Evolutionary conservation across 106 monocot genomes (phyloP), one percentile per base, ranked within the genome.

Genomic region (Phalaenopsis equestris): DNA sequence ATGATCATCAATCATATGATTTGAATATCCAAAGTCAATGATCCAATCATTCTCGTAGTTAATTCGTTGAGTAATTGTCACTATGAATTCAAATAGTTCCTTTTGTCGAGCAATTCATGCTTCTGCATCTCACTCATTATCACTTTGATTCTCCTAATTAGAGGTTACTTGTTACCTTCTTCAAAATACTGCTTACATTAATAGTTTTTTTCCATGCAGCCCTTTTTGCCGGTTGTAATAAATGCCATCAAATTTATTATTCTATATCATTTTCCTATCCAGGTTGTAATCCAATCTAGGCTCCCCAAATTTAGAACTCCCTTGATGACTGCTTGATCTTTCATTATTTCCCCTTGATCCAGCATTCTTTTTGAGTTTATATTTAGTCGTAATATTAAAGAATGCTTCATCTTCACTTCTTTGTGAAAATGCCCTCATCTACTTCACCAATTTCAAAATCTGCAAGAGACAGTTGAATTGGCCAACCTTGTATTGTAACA

Each of bases 1-100:
- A 23, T 81, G 41, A 17, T 81, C 73, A 48, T 41, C 73, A n/a
- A 17, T 81, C 74, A 81, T 81, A 18, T 81, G 37, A 30, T 81
- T 81, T n/a, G 81, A 73, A n/a, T 39, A 81, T 0, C 19, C 48
- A 24, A 55, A 81, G 37, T 74, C 74, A 15, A 74, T 18, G 37
- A 73, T 81, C 24, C 72, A 72, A 24, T 24, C 72, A 72, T 72
- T 72, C 12, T 72, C 72, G 36, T 72, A 72, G 36, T 72, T 37
- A 37, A 72, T 30, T 18, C 3, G 2, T 6, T 9, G 11, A 72
- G 10, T 30, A 1, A 3, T 72, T 18, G n/a, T 72, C 38, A 37
- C 24, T 37, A 1, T 9, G 7, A 72, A 39, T 42, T 3, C 6
- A n/a, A 43, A 7, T 64, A 15, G 4, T 18, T 41, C 3, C 45